Evolutionary conservation across 805 yeast genomes (phyloP).

Genomic region (Cyberlindnera galapagoensis): DNA sequence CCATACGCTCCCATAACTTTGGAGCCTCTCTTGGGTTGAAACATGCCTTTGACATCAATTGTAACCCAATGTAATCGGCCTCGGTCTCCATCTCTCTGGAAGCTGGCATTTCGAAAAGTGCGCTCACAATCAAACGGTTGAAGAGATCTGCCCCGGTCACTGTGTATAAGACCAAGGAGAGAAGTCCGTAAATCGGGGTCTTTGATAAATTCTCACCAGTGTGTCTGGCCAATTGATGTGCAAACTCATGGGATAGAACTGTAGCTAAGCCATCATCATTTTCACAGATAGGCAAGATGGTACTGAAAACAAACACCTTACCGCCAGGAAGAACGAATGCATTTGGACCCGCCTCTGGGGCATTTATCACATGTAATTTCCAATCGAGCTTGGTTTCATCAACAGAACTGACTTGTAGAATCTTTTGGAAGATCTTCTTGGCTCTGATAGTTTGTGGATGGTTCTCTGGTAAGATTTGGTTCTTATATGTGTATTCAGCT

Average conservation of each 20-base stretch:
- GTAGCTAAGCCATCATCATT: slow-evolving; percentile 95
- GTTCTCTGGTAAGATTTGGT: slow-evolving; percentile 54
- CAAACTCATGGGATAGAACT: slow-evolving; percentile 86
- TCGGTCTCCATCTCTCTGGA: slow-evolving; percentile 93
- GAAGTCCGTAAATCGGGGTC: slow-evolving; percentile 59
- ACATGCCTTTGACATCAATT: slow-evolving; percentile 88
- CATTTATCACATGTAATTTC: slow-evolving; percentile 75
- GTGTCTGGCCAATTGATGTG: slow-evolving; percentile 92
- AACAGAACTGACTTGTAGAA: slow-evolving; percentile 51
- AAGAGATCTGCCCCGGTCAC: slow-evolving; percentile 54
- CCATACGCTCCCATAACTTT: slow-evolving; percentile 79
- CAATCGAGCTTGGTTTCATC: slow-evolving; percentile 42
- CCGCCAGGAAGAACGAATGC: slow-evolving; percentile 97
- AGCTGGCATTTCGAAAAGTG: slow-evolving; percentile 70
- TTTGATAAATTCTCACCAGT: slow-evolving; percentile 76
- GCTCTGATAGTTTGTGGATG: slow-evolving; percentile 59
- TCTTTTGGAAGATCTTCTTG: slow-evolving; percentile 51
- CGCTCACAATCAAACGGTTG: slow-evolving; percentile 45
- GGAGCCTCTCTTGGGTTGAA: slow-evolving; percentile 72
- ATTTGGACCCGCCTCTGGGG: slow-evolving; percentile 75
- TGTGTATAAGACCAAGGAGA: slow-evolving; percentile 48
- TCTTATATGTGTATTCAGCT: slow-evolving; percentile 40
- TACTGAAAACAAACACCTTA: slow-evolving; percentile 81
- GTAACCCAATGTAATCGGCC: slow-evolving; percentile 91
- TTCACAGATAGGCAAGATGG: slow-evolving; percentile 69